phyloP scores from a whole-genome alignment of 805 yeast species.

The Deakozyma indianensis region DNA sequence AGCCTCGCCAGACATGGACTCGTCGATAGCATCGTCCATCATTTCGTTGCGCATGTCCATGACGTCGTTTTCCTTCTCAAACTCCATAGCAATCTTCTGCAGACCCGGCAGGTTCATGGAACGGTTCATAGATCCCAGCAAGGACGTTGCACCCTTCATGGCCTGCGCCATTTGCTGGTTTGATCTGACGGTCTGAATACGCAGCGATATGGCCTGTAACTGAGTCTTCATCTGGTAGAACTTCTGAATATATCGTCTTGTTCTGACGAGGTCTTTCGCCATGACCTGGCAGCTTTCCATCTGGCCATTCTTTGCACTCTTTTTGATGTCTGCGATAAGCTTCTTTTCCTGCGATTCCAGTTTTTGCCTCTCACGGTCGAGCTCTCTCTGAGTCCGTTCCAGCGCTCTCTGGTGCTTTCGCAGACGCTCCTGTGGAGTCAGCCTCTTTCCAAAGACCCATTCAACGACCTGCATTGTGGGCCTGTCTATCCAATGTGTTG shows the following conservation, averaged over 20 bases:
- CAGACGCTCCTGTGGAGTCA: conserved; percentile 89
- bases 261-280: conserved; percentile 88
- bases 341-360: conserved; percentile 88
- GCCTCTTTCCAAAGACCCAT: conserved; percentile 90
- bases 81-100: conserved; percentile 84
- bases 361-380: conserved; percentile 75
- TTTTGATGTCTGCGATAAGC: conserved; percentile 71
- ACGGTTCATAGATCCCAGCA: conserved; percentile 76
- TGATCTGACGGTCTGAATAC: conserved; percentile 85
- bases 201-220: conserved; percentile 80
- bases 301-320: conserved; percentile 83
- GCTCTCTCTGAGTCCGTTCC: conserved; percentile 87
- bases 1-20: conserved; percentile 79
- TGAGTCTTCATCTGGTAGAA: conserved; percentile 91
- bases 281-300: conserved; percentile 82
- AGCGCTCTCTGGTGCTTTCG: conserved; percentile 91
- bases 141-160: conserved; percentile 84
- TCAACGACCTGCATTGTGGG: conserved; percentile 52
- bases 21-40: conserved; percentile 97
- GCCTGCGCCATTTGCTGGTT: conserved; percentile 91
- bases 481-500: too few relatives aligned
- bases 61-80: conserved; percentile 83
- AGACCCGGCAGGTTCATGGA: conserved; percentile 84
- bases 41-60: conserved; percentile 99
- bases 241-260: conserved; percentile 68